Conservation (phyloP, 2,329 filamentous ascomycete genomes). For the Cyphellophora europaea region DNA sequence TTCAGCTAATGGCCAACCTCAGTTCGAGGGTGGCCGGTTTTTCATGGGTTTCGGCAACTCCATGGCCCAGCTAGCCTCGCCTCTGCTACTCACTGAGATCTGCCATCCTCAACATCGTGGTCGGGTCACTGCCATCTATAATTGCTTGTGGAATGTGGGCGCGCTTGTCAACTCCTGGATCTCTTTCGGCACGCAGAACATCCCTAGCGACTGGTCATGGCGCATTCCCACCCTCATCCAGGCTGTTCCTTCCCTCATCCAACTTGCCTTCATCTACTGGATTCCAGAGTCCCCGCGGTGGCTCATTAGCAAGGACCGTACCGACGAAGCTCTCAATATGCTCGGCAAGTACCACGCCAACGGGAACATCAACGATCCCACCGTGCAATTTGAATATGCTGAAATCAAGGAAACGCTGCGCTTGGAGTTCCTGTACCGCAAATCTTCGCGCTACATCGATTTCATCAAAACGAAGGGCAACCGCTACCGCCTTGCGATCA, state of each 20-base stretch:
- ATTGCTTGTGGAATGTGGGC: slow-evolving; percentile 44
- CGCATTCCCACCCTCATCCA: slow-evolving; percentile 58
- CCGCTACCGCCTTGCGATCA: slow-evolving; percentile 44
- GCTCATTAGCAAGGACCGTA: slow-evolving; percentile 32
- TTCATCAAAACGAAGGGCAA: slow-evolving; percentile 52
- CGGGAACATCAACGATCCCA: slow-evolving; percentile 29
- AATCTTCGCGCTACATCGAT: slow-evolving; percentile 42
- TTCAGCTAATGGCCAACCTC: slow-evolving; percentile 17
- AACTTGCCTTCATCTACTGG: slow-evolving; percentile 49
- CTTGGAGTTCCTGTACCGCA: slow-evolving; percentile 43
- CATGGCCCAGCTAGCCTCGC: slow-evolving; percentile 29
- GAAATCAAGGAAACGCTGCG: slow-evolving; percentile 28
- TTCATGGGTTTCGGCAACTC: slow-evolving; percentile 54
- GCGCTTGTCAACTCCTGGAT: slow-evolving; percentile 41
- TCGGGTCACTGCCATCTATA: slow-evolving; percentile 40
- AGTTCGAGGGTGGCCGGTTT: slow-evolving; percentile 52
- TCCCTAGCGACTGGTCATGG: slow-evolving; percentile 43
- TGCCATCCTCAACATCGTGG: slow-evolving; percentile 39
- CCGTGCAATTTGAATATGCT: slow-evolving; percentile 22
- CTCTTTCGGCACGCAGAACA: slow-evolving; percentile 34
- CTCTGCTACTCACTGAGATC: slow-evolving; percentile 33
- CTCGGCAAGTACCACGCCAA: slow-evolving; percentile 30
- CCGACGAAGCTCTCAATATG: slow-evolving; percentile 20
- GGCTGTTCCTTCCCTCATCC: slow-evolving; percentile 42
- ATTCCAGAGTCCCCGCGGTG: slow-evolving; percentile 60